Percentiles rank a stretch among this genome's conserved stretches.
Conservation (phyloP, 2,329 filamentous ascomycete species). For the Emergomyces orientalis region DNA sequence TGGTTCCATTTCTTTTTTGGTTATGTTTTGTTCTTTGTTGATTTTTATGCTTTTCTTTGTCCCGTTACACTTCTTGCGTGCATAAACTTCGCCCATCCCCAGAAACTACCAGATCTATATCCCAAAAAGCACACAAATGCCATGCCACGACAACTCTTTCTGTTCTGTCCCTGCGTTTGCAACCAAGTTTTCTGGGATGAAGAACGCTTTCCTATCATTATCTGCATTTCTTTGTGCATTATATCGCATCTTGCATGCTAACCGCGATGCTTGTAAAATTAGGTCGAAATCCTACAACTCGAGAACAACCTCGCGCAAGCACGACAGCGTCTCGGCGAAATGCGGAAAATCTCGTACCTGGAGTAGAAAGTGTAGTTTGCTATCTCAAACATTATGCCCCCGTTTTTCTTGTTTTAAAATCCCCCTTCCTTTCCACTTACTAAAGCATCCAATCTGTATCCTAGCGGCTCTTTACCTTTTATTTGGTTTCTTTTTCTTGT, state of each 20-base stretch:
- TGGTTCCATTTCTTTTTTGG: constrained; percentile 3
- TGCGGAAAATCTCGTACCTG: constrained; percentile 94
- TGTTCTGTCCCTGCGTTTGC: not conserved
- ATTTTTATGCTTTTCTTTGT: constrained; percentile 1
- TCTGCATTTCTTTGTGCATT: not conserved
- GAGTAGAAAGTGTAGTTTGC: constrained; percentile 45
- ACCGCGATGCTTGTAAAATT: constrained; percentile 8
- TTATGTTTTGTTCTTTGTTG: constrained; percentile 5
- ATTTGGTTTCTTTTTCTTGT: not conserved
- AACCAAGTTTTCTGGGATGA: not conserved
- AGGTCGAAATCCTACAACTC: constrained; percentile 95
- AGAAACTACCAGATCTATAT: not conserved
- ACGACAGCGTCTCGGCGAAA: constrained; percentile 78
- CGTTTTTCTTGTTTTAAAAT: not conserved
- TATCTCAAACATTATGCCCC: not conserved
- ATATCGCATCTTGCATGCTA: constrained; percentile 8
- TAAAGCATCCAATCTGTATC: not conserved
- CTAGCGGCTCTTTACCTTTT: not conserved
- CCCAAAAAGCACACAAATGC: not conserved
- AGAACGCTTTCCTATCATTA: not conserved
- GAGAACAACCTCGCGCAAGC: constrained; percentile 78
- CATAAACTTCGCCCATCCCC: not conserved
- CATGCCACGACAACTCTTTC: not conserved
- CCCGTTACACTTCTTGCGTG: constrained; percentile 1
- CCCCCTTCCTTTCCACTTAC: not conserved